Evolutionary conservation across 345 rosid species (phyloP).

Genomic region (Eucalyptus polybractea): DNA sequence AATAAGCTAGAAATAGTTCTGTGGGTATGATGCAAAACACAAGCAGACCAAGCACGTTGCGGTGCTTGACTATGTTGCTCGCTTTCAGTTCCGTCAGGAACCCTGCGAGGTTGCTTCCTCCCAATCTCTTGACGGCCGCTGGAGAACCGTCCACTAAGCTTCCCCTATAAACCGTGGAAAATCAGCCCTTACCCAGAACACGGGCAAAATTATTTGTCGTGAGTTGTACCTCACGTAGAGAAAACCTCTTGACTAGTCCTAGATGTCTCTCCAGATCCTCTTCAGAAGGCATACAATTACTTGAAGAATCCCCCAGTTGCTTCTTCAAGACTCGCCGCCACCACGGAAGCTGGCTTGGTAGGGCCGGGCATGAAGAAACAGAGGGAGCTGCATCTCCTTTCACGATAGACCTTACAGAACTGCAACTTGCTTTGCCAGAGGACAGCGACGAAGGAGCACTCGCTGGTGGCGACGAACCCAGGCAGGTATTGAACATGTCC

Average conservation of each 20-base stretch:
- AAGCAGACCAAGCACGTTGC: background rate
- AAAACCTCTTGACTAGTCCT: background rate
- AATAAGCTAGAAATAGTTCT: background rate
- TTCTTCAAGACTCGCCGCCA: background rate
- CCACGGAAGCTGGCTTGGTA: background rate
- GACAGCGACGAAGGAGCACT: background rate
- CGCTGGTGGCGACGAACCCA: accelerated
- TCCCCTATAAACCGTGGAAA: background rate
- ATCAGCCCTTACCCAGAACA: background rate
- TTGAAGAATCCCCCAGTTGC: background rate
- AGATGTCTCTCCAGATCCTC: background rate
- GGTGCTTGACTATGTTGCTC: background rate
- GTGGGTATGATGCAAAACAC: background rate
- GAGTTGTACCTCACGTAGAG: background rate
- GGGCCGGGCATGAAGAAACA: background rate
- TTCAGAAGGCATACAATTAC: background rate
- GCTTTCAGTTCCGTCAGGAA: background rate
- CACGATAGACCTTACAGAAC: background rate
- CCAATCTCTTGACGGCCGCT: background rate
- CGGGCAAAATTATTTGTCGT: background rate
- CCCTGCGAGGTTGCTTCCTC: background rate
- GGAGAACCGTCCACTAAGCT: background rate
- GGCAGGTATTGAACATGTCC: accelerated
- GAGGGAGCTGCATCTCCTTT: background rate
- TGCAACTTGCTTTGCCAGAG: background rate